These are phyloP conservation scores for Wickerhamomyces sp. DNA, from an alignment of 1,139 yeast species.

Conservation along the genomic window DNA sequence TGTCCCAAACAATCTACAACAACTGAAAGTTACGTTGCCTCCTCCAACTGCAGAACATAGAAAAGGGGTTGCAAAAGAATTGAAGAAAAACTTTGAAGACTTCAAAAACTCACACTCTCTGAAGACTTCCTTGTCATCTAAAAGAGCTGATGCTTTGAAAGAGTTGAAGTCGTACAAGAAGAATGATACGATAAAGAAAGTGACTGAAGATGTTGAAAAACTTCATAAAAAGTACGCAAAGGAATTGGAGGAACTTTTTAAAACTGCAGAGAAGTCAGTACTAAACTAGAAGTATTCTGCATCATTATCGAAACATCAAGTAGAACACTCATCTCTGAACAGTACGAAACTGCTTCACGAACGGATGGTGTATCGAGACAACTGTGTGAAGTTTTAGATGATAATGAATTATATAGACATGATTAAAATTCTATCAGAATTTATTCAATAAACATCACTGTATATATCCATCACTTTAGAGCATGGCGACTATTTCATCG, in stretches of 20 bases:
- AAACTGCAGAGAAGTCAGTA: conserved; percentile 51
- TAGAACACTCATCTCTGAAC: no score
- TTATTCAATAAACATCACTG: background rate
- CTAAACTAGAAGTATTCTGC: conserved; percentile 13
- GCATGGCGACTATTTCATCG: background rate
- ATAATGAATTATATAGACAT: no score
- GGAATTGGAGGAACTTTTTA: conserved; percentile 53
- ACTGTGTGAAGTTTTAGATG: no score
- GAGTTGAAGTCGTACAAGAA: conserved; percentile 52
- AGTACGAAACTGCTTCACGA: no score
- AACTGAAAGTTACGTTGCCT: conserved; percentile 70
- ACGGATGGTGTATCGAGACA: no score
- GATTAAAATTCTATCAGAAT: no score
- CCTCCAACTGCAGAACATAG: conserved; percentile 70
- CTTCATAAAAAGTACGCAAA: conserved; percentile 58
- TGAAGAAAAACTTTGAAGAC: conserved; percentile 61
- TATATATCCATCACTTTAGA: background rate
- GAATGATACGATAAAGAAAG: conserved; percentile 50
- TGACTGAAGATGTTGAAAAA: conserved; percentile 57
- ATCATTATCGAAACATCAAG: no score
- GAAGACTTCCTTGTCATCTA: conserved; percentile 48
- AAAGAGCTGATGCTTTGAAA: conserved; percentile 60
- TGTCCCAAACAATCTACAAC: conserved; percentile 67
- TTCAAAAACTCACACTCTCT: conserved; percentile 48
- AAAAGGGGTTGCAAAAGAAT: conserved; percentile 48